These are phyloP conservation scores for Hippophae rhamnoides DNA, from an alignment of 306 rosid genomes.

Conservation along the genomic window DNA sequence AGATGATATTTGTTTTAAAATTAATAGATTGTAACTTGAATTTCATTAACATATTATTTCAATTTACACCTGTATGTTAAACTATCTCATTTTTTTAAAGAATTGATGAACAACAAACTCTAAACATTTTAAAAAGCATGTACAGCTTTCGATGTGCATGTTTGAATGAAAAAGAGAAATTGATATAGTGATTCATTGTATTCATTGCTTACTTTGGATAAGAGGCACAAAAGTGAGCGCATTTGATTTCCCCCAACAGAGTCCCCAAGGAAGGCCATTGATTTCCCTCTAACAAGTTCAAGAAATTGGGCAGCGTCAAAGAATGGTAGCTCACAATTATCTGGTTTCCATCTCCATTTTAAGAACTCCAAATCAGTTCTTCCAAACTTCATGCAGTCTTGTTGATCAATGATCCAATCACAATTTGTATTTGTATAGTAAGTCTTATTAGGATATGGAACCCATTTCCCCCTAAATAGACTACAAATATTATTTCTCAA, in stretches of 20 bases:
- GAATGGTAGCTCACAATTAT: slow-evolving; percentile 59
- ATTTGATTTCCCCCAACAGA: slow-evolving; percentile 79
- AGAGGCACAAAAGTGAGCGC: slow-evolving; percentile 73
- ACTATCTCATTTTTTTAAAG: too few relatives aligned
- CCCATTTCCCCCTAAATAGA: slow-evolving; percentile 56
- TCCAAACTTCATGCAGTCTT: slow-evolving; percentile 67
- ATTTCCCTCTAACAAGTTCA: slow-evolving; percentile 55
- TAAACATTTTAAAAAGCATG: too few relatives aligned
- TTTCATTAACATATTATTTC: too few relatives aligned
- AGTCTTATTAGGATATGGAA: slow-evolving; percentile 35
- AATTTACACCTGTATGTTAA: too few relatives aligned
- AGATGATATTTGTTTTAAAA: too few relatives aligned
- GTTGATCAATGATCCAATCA: slow-evolving; percentile 41
- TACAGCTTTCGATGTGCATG: too few relatives aligned
- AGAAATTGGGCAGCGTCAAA: slow-evolving; percentile 67
- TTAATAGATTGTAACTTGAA: too few relatives aligned
- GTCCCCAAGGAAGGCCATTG: slow-evolving; percentile 79
- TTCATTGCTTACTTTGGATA: slow-evolving; percentile 26
- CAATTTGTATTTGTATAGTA: slow-evolving; percentile 51
- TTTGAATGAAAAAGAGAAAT: too few relatives aligned
- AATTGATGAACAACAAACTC: too few relatives aligned
- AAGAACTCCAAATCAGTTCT: slow-evolving; percentile 53
- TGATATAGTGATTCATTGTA: too few relatives aligned
- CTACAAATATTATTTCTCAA: slow-evolving; percentile 25
- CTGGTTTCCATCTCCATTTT: slow-evolving; percentile 82